Evolutionary conservation across 371 early-diverging fungal genomes (phyloP).

Genomic region (Apophysomyces elegans): DNA sequence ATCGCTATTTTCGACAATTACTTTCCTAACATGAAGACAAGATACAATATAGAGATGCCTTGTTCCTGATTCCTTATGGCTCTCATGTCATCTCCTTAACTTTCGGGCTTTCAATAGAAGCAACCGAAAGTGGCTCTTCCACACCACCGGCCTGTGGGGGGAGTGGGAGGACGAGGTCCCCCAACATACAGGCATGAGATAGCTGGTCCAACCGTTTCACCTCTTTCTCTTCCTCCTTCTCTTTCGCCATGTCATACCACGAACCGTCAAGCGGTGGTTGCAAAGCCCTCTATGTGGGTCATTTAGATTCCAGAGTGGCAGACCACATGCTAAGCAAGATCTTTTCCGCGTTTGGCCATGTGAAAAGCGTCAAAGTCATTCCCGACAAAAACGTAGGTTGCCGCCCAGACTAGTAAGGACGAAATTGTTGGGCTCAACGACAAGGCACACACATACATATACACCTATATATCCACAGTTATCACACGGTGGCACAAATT

Average conservation of each 20-base stretch:
- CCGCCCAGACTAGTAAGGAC: constrained; percentile 14
- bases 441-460: constrained; percentile 4
- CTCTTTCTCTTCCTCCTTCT: background rate
- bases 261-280: constrained; percentile 48
- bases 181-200: too few species aligned
- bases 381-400: constrained; percentile 77
- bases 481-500: constrained; percentile 62
- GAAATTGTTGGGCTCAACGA: constrained; percentile 11
- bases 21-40: too few species aligned
- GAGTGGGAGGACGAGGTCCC: too few species aligned
- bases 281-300: constrained; percentile 82
- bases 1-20: too few species aligned
- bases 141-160: too few species aligned
- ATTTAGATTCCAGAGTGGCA: constrained; percentile 78
- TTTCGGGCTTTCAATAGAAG: too few species aligned
- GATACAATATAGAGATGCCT: too few species aligned
- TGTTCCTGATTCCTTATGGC: too few species aligned
- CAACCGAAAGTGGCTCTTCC: too few species aligned
- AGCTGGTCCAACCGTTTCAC: too few species aligned
- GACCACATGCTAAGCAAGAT: constrained; percentile 72
- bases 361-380: constrained; percentile 78
- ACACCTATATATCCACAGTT: constrained; percentile 12
- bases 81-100: too few species aligned
- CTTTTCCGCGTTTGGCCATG: constrained; percentile 68
- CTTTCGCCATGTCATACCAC: constrained; percentile 7